Conservation (phyloP, 1,284 basidiomycete species). For the Wolfiporia cocos region DNA sequence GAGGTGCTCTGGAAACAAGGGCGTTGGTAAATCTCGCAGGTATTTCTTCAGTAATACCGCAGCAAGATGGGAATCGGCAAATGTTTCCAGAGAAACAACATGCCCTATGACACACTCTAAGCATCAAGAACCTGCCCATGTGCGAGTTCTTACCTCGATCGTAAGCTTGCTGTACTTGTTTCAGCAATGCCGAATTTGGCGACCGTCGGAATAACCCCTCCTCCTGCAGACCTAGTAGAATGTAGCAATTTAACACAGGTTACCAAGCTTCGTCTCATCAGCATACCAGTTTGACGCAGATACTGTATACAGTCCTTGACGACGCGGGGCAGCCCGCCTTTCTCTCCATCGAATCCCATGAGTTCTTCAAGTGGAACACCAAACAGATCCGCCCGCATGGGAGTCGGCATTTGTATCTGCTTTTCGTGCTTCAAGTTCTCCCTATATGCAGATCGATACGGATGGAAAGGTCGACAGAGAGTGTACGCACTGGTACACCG, state of each 20-base stretch:
- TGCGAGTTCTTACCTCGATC: conserved; percentile 50
- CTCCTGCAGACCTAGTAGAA: conserved; percentile 51
- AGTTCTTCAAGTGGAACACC: conserved; percentile 74
- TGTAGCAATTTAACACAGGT: conserved; percentile 4
- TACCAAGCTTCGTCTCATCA: not conserved
- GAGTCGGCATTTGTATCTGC: conserved; percentile 57
- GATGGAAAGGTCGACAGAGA: conserved; percentile 5
- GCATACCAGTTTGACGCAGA: conserved; percentile 52
- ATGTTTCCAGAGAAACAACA: conserved; percentile 68
- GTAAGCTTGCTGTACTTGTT: conserved; percentile 74
- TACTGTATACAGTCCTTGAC: conserved; percentile 74
- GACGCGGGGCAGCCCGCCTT: conserved; percentile 71
- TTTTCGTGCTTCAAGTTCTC: conserved; percentile 71
- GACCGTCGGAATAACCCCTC: conserved; percentile 80
- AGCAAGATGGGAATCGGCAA: conserved; percentile 73
- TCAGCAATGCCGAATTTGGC: conserved; percentile 63
- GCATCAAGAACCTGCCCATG: conserved; percentile 6
- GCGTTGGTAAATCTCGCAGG: conserved; percentile 70
- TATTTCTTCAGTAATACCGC: conserved; percentile 85
- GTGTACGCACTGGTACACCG: conserved; percentile 63
- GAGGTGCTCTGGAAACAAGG: conserved; percentile 63
- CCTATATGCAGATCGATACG: conserved; percentile 28
- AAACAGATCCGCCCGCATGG: conserved; percentile 58
- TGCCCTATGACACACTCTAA: conserved; percentile 40
- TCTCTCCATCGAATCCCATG: conserved; percentile 80